Evolutionary conservation across 768 basidiomycete species (phyloP).

Genomic region (Aureoboletus auriporus): DNA sequence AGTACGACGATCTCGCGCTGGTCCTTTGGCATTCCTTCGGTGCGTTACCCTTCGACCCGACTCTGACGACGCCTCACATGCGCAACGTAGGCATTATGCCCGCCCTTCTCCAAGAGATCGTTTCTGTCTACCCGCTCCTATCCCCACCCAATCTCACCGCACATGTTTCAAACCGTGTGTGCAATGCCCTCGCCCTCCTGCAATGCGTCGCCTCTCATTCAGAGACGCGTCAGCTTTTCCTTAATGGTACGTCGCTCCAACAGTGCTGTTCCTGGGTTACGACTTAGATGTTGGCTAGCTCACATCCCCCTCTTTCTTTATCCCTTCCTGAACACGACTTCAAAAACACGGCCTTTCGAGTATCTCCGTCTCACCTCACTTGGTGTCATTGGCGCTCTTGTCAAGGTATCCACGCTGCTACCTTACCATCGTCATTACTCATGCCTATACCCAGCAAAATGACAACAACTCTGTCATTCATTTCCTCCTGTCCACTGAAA

Average conservation of each 20-base stretch:
- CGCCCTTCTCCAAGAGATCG: constrained; percentile 93
- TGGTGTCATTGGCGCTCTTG: constrained; percentile 98
- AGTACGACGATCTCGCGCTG: constrained; percentile 96
- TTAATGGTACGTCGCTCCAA: constrained; percentile 62
- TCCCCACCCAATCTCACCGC: constrained; percentile 95
- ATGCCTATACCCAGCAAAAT: constrained; percentile 71
- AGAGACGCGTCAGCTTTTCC: constrained; percentile 91
- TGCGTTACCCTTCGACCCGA: constrained; percentile 30
- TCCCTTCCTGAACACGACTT: constrained; percentile 97
- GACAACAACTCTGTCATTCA: constrained; percentile 99
- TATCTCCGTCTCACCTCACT: constrained; percentile 98
- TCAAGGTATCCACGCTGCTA: constrained; percentile 62
- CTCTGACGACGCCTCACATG: background rate
- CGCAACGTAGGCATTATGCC: constrained; percentile 84
- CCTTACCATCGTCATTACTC: constrained; percentile 5
- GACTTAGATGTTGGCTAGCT: constrained; percentile 44
- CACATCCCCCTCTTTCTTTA: constrained; percentile 95
- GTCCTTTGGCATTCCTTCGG: constrained; percentile 99
- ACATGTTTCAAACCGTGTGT: constrained; percentile 96
- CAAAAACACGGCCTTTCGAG: constrained; percentile 99
- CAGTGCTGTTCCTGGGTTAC: background rate
- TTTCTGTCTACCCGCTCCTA: constrained; percentile 94
- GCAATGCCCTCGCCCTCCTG: constrained; percentile 94
- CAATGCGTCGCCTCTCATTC: constrained; percentile 98
- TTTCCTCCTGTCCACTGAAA: constrained; percentile 97